Conservation (phyloP, 306 rosid species). For the Quercus bicolor region DNA sequence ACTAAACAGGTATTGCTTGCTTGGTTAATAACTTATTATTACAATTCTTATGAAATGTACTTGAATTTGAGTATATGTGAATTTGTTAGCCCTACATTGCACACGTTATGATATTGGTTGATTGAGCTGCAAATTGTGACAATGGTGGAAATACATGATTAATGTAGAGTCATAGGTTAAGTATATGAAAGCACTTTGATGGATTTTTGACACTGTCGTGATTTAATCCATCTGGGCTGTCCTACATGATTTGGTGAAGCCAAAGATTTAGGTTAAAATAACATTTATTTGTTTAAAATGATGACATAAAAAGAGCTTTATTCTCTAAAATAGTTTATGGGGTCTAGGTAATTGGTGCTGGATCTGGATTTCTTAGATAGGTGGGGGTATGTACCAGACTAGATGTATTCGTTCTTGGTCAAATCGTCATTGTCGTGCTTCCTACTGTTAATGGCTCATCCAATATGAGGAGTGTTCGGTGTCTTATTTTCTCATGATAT, state of each 20-base stretch:
- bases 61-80: too few species aligned
- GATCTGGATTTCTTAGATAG: not conserved
- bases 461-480: not conserved
- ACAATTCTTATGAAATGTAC: too few species aligned
- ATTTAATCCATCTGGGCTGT: not conserved
- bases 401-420: too few species aligned
- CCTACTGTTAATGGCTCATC: not conserved
- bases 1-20: constrained; percentile 50
- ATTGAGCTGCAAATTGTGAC: not conserved
- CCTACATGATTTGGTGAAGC: not conserved
- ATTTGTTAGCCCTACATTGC: too few species aligned
- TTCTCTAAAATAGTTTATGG: not conserved
- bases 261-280: not conserved
- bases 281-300: not conserved
- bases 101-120: not conserved
- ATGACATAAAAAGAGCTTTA: too few species aligned
- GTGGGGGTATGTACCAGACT: too few species aligned
- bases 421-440: not conserved
- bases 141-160: not conserved
- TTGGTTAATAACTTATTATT: not conserved
- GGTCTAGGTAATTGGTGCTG: not conserved
- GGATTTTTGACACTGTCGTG: not conserved
- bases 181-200: not conserved
- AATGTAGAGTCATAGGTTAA: not conserved
- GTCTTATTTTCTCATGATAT: not conserved